Percentiles rank a stretch among this genome's conserved stretches.
These are phyloP conservation scores for Metarhizium album DNA, from an alignment of 2,329 filamentous ascomycete species.

Conservation along the genomic window DNA sequence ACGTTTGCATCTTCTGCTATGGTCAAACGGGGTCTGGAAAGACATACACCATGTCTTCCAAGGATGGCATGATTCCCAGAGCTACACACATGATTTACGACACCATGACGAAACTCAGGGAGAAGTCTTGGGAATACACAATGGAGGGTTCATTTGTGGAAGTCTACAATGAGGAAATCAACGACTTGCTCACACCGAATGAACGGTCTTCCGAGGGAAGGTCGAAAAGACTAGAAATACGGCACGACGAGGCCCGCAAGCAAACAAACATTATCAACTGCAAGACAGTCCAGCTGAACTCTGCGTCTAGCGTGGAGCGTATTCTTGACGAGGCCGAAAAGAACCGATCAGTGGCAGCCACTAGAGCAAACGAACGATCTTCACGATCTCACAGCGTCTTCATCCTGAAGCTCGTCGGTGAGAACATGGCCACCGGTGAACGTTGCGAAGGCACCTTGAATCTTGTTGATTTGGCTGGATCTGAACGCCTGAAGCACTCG, in stretches of 20 bases:
- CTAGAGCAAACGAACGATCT: slow-evolving; percentile 92
- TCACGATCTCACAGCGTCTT: slow-evolving; percentile 95
- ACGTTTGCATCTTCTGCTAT: slow-evolving; percentile 98
- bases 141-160: slow-evolving; percentile 96
- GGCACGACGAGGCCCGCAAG: slow-evolving; percentile 72
- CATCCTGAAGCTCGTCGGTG: slow-evolving; percentile 67
- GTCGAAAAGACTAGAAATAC: slow-evolving; percentile 74
- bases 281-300: slow-evolving; percentile 65
- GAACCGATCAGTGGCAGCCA: slow-evolving; percentile 87
- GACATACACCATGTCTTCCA: slow-evolving; percentile 88
- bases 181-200: slow-evolving; percentile 61
- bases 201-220: slow-evolving; percentile 58
- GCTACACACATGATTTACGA: slow-evolving; percentile 91
- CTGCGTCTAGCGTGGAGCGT: slow-evolving; percentile 65
- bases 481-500: slow-evolving; percentile 79
- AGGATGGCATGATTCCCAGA: slow-evolving; percentile 88
- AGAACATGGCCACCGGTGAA: slow-evolving; percentile 67
- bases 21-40: slow-evolving; percentile 96
- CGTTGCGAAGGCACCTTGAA: slow-evolving; percentile 89
- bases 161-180: slow-evolving; percentile 95
- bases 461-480: slow-evolving; percentile 88
- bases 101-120: slow-evolving; percentile 69
- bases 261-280: slow-evolving; percentile 76
- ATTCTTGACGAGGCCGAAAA: slow-evolving; percentile 72
- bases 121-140: slow-evolving; percentile 87